These are phyloP conservation scores for Backusella macrospora DNA, from an alignment of 192 early-diverging fungal genomes.

Conservation along the genomic window DNA sequence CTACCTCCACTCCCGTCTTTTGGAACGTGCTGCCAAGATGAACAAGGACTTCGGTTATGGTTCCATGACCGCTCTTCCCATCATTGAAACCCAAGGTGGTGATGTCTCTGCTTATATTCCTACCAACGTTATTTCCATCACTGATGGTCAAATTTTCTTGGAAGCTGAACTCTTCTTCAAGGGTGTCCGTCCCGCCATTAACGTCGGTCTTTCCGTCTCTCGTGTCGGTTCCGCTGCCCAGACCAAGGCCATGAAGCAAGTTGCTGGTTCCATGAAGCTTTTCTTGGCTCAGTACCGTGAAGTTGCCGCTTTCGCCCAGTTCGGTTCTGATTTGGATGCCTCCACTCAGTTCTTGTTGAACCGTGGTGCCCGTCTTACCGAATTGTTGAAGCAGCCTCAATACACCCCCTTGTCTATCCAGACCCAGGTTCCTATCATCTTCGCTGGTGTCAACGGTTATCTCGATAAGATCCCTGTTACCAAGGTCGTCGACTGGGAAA, in stretches of 20 bases:
- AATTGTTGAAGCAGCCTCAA: conserved; percentile 99
- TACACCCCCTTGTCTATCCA: conserved; percentile 95
- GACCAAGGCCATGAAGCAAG: conserved; percentile 99
- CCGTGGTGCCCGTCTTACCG: conserved; percentile 99
- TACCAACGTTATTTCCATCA: conserved; percentile 99
- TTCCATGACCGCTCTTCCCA: conserved; percentile 97
- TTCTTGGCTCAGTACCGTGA: conserved; percentile 99
- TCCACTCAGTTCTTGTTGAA: conserved; percentile 99
- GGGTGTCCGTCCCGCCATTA: conserved; percentile 99
- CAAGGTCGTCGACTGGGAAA: conserved; percentile 92
- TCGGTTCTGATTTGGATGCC: conserved; percentile 99
- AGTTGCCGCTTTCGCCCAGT: conserved; percentile 99
- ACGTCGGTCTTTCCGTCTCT: conserved; percentile 99
- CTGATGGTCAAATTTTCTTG: conserved; percentile 99
- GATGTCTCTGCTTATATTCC: conserved; percentile 99
- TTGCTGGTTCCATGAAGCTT: conserved; percentile 99
- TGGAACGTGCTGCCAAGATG: conserved; percentile 99
- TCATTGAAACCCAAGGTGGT: conserved; percentile 99
- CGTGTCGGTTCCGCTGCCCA: conserved; percentile 99
- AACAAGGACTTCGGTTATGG: conserved; percentile 92
- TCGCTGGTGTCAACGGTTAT: conserved; percentile 99
- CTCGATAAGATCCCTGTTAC: conserved; percentile 95
- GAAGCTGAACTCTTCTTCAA: conserved; percentile 99
- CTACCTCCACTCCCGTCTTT: conserved; percentile 98
- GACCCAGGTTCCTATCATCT: conserved; percentile 97